These are phyloP conservation scores for Alternaria panax DNA, from an alignment of 2,329 filamentous ascomycete genomes.

Conservation along the genomic window DNA sequence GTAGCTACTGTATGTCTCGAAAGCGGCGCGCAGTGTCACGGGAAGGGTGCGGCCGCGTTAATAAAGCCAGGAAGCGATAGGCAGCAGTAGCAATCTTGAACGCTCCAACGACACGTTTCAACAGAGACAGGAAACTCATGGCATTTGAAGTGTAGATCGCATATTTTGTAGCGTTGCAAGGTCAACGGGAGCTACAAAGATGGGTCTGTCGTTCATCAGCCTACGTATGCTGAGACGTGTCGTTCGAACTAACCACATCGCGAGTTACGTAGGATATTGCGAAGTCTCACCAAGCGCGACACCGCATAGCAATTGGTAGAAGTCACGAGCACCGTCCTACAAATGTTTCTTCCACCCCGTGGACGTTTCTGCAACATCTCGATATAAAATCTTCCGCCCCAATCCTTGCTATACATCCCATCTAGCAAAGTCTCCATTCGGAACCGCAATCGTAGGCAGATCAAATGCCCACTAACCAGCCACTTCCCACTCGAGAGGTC, in stretches of 20 bases:
- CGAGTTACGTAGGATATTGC: neutral
- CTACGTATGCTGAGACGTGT: neutral
- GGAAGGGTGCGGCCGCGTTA: neutral
- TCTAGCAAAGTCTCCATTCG: neutral
- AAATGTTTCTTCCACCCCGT: neutral
- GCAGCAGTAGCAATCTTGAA: neutral
- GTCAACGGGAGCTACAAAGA: neutral
- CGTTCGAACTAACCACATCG: neutral
- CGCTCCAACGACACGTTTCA: neutral
- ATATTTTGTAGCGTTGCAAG: neutral
- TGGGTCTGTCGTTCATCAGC: neutral
- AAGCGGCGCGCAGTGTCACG: slow-evolving; percentile 1
- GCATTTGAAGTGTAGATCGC: neutral
- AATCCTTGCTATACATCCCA: too few species aligned
- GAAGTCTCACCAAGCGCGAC: neutral
- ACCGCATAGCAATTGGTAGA: neutral
- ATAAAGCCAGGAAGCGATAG: neutral
- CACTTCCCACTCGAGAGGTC: neutral
- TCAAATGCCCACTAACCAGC: neutral
- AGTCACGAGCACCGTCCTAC: slow-evolving; percentile 1
- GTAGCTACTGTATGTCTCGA: neutral
- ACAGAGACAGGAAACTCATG: neutral
- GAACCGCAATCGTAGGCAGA: neutral
- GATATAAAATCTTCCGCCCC: neutral
- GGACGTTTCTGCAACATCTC: neutral